These are phyloP conservation scores for Parathielavia hyrcaniae DNA, from an alignment of 495 filamentous ascomycete genomes.

Conservation along the genomic window DNA sequence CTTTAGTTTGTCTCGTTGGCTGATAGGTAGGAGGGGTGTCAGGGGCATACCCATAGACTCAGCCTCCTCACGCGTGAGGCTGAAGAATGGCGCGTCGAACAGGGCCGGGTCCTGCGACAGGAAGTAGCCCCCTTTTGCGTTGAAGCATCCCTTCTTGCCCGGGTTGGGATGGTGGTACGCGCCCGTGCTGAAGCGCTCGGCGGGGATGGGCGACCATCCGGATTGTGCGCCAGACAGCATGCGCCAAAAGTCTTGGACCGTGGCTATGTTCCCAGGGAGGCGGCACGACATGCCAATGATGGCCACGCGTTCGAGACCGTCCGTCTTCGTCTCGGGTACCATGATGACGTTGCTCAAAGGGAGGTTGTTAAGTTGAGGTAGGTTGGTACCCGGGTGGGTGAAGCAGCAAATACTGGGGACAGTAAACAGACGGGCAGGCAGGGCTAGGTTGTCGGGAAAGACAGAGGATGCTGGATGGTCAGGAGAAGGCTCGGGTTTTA, in stretches of 20 bases:
- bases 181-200: slow-evolving; percentile 59
- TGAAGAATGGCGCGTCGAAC: slow-evolving; percentile 51
- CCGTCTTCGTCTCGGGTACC: slow-evolving; percentile 17
- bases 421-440: no score
- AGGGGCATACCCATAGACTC: slow-evolving; percentile 41
- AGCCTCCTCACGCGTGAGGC: slow-evolving; percentile 45
- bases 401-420: background rate
- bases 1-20: no score
- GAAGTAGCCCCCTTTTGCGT: slow-evolving; percentile 49
- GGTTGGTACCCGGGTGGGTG: no score
- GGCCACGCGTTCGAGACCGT: slow-evolving; percentile 33
- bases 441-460: no score
- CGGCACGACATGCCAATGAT: slow-evolving; percentile 46
- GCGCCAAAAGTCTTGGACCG: slow-evolving; percentile 41
- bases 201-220: slow-evolving; percentile 48
- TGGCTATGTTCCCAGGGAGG: slow-evolving; percentile 42
- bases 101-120: slow-evolving; percentile 43
- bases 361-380: background rate
- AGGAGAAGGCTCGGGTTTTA: no score
- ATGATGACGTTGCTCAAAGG: slow-evolving; percentile 12
- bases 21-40: no score
- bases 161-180: slow-evolving; percentile 61
- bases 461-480: no score
- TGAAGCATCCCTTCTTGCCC: slow-evolving; percentile 38
- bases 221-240: slow-evolving; percentile 37